These are phyloP conservation scores for Didymella arachidicola DNA, from an alignment of 2,329 filamentous ascomycete species.

Conservation along the genomic window DNA sequence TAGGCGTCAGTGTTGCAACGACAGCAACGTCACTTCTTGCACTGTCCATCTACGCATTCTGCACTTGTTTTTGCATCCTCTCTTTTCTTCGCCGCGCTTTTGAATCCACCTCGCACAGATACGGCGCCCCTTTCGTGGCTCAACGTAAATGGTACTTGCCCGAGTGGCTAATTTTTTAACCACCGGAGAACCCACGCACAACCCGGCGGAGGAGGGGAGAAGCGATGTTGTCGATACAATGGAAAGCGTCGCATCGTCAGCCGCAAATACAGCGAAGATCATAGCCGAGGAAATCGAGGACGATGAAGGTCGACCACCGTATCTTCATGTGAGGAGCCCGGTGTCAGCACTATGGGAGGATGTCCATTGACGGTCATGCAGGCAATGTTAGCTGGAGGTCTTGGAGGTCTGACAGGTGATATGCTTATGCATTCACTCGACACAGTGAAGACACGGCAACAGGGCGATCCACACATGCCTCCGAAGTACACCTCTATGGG, in stretches of 20 bases:
- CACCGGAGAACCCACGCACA: slow-evolving; percentile 42
- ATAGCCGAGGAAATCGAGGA: slow-evolving; percentile 46
- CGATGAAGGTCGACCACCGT: slow-evolving; percentile 57
- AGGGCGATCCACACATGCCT: slow-evolving; percentile 92
- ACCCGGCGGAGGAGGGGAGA: slow-evolving; percentile 51
- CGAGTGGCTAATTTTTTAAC: slow-evolving; percentile 58
- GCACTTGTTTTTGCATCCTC: slow-evolving; percentile 11
- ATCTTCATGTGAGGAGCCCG: slow-evolving; percentile 54
- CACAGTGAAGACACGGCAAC: slow-evolving; percentile 97
- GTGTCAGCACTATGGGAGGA: slow-evolving; percentile 9
- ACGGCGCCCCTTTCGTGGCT: slow-evolving; percentile 31
- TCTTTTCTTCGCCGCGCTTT: slow-evolving; percentile 1
- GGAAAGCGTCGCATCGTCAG: slow-evolving; percentile 32
- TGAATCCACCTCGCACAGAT: not conserved
- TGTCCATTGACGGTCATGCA: slow-evolving; percentile 52
- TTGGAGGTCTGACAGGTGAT: slow-evolving; percentile 92
- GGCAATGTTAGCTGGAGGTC: slow-evolving; percentile 94
- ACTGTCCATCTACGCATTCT: slow-evolving; percentile 13
- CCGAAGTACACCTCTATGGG: slow-evolving; percentile 91
- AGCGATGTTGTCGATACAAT: slow-evolving; percentile 32
- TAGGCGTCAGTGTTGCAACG: slow-evolving; percentile 26
- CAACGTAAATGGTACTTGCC: slow-evolving; percentile 59
- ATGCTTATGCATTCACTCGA: slow-evolving; percentile 99
- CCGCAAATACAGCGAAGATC: slow-evolving; percentile 30
- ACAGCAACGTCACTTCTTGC: slow-evolving; percentile 37